Evolutionary conservation across 345 rosid species (phyloP), one percentile per base, ranked within the genome.

Genomic region (Brassica carinata): DNA sequence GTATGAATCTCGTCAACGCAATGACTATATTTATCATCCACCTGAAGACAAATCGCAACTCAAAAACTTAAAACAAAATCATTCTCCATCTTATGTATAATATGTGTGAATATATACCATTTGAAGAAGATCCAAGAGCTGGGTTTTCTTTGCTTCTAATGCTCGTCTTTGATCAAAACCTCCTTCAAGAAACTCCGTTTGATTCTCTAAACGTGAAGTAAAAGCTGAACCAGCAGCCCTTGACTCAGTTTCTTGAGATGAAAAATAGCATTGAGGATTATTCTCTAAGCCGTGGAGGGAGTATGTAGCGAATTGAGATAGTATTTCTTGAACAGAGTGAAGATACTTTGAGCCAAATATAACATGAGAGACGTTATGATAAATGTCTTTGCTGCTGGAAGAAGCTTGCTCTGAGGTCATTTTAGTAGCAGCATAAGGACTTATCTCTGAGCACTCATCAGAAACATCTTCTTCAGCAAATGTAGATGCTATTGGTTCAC

Each of bases 1-100:
- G 93, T 96, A 55, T 93, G 99, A 81, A 93, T 85, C 86, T 96
- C 99, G 72, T 91, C 98, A 83, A 89, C 65, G 82, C 99, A 91
- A 67, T 89, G 97, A 80, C 77, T 90, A 82, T 90, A 90, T 70
- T 82, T 85, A 67, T 93, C 94, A 71, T 96, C 99, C 65, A 96
- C 98, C 99, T 95, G 85, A 18, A 67, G 48, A 55, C 7, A 76
- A 14, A 14, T 5, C 40, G 34, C 31, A 61, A 72, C 73, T 13
- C 10, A 18, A 29, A 75, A 15, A 26, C 51, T 23, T 33, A 61
- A 31, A 11, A n/a, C 7, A 15, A 55, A 38, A 38, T 3, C 17
- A 67, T 78, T 76, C 62, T 7, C 4, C 18, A 33, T 34, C 31
- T 67, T 19, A 61, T 15, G 30, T 40, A 58, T 8, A 48, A 53